Base-by-base conservation (phyloP, 163 green algal species). In the Scenedesmus sp. region DNA sequence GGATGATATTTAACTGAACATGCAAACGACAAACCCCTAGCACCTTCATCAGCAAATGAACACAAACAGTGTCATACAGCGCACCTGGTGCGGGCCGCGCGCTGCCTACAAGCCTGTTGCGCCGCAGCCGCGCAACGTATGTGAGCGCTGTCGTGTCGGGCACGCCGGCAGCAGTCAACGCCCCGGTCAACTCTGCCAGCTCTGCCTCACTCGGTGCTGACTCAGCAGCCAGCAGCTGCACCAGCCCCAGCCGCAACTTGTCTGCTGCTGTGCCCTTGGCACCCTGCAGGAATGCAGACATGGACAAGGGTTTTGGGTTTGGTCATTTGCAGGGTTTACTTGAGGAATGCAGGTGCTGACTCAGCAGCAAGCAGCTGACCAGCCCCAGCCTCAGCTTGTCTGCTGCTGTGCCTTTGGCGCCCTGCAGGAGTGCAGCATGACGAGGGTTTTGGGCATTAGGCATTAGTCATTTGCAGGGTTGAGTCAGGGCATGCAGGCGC, bases 311-410 rank as follows among this genome's bases (percentile, higher is more conserved):
- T 46, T 46, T 46, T 46, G 64, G 64, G 64, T 46, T 46, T 46
- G 34, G 34, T 46, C 34, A 46, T 46, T 79, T 52, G 23, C 23
- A 59, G 77, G 16, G 77, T 59, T 84, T 85, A 34, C 77, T 56
- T 18, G 13, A 13, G 34, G 16, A 3, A 46, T 46, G 34, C 34
- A 46, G 34, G 34, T 66, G 85, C 18, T 64, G 85, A 82, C 62
- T 66, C 62, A 26, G 55, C 84, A 4, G 96, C 95, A 13, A 99
- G 94, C 81, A 99, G 88, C 93, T 97, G 98, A 99, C 94, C 59
- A 99, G 93, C n/a, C 97, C 98, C 73, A 99, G 93, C 12, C 98
- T 95, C 88, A 99, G 94, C 92, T 99, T 99, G 95, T 99, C 98
- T 54, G 94, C 90, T 5, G 94, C 62, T 2, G 92, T 97, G n/a